Percentiles rank a stretch among this genome's conserved stretches.
Conservation (phyloP, 805 yeast species). For the Lipomyces kockii region DNA sequence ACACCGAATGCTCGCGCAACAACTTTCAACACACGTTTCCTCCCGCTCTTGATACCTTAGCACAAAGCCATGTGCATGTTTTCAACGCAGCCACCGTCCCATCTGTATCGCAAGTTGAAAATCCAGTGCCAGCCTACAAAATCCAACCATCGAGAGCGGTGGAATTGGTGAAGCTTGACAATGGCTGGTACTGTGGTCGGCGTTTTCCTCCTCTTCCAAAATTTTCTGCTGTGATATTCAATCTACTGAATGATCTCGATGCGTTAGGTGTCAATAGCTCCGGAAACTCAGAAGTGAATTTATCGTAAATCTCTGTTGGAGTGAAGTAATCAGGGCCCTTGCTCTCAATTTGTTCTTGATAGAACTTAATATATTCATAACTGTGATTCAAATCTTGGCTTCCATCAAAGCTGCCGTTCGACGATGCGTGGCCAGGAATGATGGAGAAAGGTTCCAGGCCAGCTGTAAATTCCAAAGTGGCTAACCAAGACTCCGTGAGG, state of each 20-base stretch:
- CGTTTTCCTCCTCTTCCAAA: background rate
- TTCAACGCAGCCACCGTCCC: too few relatives aligned
- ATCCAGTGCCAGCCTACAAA: background rate
- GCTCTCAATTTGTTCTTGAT: background rate
- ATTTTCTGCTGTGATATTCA: background rate
- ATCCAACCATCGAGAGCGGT: background rate
- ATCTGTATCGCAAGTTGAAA: too few relatives aligned
- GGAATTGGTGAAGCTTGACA: background rate
- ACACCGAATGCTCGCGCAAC: too few relatives aligned
- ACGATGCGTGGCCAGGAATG: background rate
- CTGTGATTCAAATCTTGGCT: background rate
- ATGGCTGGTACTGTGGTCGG: background rate
- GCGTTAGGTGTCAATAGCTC: background rate
- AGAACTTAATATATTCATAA: background rate
- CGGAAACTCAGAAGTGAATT: background rate
- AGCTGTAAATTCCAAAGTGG: background rate
- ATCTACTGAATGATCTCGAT: background rate
- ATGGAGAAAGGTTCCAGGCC: background rate
- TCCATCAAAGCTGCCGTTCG: background rate
- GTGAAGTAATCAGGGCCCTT: background rate
- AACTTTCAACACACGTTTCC: too few relatives aligned
- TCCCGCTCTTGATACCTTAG: too few relatives aligned
- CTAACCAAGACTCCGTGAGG: background rate
- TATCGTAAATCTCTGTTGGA: background rate
- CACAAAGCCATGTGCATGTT: too few relatives aligned